Evolutionary conservation across 2,329 filamentous ascomycete genomes (phyloP).

Genomic region (Byssothecium circinans): DNA sequence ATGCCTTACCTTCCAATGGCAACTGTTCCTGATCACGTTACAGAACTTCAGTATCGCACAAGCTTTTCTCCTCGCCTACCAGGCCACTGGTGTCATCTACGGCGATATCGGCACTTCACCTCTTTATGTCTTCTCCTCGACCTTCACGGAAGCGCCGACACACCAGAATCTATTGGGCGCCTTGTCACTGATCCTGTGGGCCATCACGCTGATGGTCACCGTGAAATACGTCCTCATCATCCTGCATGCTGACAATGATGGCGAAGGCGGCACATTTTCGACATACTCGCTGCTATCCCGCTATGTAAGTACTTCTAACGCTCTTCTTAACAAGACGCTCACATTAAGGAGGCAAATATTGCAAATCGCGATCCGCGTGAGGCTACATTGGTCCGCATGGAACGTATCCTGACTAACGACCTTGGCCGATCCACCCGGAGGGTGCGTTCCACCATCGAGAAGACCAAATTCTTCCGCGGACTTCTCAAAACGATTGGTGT

Average conservation of each 20-base stretch:
- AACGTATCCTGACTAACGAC: constrained; percentile 61
- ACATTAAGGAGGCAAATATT: constrained; percentile 63
- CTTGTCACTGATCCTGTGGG: constrained; percentile 70
- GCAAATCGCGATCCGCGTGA: constrained; percentile 61
- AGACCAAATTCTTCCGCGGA: constrained; percentile 54
- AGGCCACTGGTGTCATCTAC: constrained; percentile 68
- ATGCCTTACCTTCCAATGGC: not conserved
- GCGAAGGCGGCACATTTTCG: constrained; percentile 70
- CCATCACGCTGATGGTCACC: constrained; percentile 68
- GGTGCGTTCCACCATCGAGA: constrained; percentile 61
- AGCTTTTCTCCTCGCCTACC: constrained; percentile 53
- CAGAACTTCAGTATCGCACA: constrained; percentile 33
- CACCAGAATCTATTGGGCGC: constrained; percentile 65
- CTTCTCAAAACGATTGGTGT: constrained; percentile 65
- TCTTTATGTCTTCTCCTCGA: constrained; percentile 73
- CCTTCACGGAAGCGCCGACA: constrained; percentile 55
- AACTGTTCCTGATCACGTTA: constrained; percentile 12
- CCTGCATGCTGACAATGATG: constrained; percentile 68
- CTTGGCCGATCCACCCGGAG: constrained; percentile 55
- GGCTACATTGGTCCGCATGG: constrained; percentile 59
- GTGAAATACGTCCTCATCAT: constrained; percentile 70
- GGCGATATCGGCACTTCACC: constrained; percentile 69
- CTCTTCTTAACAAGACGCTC: constrained; percentile 58
- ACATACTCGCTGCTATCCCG: constrained; percentile 64
- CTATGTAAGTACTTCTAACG: constrained; percentile 63